Conservation (phyloP, 306 rosid genomes). For the Vigna reflexopilosa region DNA sequence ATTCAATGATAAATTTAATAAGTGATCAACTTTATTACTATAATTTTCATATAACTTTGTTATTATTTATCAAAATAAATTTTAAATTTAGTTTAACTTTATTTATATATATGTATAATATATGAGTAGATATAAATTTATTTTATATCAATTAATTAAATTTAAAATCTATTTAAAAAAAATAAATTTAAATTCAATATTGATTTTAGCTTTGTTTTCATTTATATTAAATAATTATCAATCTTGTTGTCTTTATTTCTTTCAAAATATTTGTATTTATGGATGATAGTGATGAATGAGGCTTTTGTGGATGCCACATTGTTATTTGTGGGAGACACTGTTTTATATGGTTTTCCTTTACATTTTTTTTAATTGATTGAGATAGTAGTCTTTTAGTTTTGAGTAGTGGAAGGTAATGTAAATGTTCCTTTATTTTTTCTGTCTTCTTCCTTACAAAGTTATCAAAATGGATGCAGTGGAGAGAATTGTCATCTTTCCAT, state of each 20-base stretch:
- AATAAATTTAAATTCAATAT: too few species aligned
- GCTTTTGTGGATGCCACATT: slow-evolving; percentile 9
- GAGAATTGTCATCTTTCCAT: slow-evolving; percentile 24
- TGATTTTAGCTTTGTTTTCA: too few species aligned
- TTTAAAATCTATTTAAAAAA: too few species aligned
- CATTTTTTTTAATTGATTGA: not conserved
- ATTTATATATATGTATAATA: too few species aligned
- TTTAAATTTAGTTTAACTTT: too few species aligned
- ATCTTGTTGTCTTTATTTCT: not conserved
- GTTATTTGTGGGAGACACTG: not conserved
- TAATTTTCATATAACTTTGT: too few species aligned
- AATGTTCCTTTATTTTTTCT: not conserved
- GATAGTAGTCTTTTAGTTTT: not conserved
- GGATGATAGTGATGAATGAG: not conserved
- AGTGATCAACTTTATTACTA: too few species aligned
- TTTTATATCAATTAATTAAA: too few species aligned
- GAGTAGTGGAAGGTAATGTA: not conserved
- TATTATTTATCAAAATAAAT: too few species aligned
- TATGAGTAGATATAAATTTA: too few species aligned
- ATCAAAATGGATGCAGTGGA: slow-evolving; percentile 3
- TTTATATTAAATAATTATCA: too few species aligned
- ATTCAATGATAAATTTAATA: too few species aligned
- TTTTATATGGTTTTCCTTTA: not conserved
- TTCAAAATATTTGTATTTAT: not conserved
- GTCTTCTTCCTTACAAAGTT: not conserved